Evolutionary conservation across 208 protist species (phyloP), one percentile per base, ranked within the genome.

Genomic region (Trypanosomatidae sp.): DNA sequence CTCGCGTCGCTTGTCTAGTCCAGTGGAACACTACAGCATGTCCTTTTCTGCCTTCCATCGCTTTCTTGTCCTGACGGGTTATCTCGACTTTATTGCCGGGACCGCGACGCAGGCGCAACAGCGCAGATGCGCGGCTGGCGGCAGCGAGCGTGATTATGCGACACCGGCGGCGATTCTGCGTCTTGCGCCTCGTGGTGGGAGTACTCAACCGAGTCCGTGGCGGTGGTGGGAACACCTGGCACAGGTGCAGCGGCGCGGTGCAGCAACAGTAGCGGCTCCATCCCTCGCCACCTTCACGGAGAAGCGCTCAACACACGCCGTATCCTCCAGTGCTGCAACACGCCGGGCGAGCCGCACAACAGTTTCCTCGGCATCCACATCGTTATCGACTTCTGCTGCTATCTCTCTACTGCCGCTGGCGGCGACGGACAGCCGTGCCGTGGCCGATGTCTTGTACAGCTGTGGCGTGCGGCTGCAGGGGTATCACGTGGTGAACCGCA

Each of bases 401-500:
- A 28, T 55, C 12, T 9, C 62, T 17, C 39, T 76, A 15, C 50
- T 80, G 49, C 75, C 67, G 12, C 58, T 88, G 62, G 71, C 76
- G 22, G 55, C 77, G 28, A 49, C 70, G 8, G 91, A 95, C 71
- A 76, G 60, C 28, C 88, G 91, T 19, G 65, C 77, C 9, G 43
- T 90, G 30, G 72, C 81, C 2, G 79, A 86, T 13, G 69, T 84
- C 9, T 74, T 95, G 47, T 82, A 92, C 75, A 39, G 43, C 17
- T 84, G 76, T 17, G 82, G 85, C 46, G 71, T 86, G 44, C 71
- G 65, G 7, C 66, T 36, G 36, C 80, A 86, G 55, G 90, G 90
- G 65, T 92, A 95, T 62, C 87, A 90, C 71, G 71, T 81, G 1
- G 50, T 82, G 17, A 65, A 79, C 15, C 55, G 62, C 53, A 84